Evolutionary conservation across 805 yeast species (phyloP).

Genomic region (Kodamaea kaohsiungensis): DNA sequence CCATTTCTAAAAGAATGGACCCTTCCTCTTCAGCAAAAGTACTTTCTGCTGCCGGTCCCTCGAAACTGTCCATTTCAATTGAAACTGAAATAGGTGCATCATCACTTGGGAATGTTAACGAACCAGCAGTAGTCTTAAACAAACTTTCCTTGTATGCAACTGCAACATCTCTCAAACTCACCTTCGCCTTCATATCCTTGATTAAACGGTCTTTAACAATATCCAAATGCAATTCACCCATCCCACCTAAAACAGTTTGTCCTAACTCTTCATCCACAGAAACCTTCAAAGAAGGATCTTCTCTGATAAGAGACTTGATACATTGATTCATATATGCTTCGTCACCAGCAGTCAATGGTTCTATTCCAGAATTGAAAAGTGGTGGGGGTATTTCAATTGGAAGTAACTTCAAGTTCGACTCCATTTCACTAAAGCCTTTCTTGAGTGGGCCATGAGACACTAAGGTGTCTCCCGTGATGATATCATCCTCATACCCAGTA

Average conservation of each 20-base stretch:
- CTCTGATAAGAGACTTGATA: constrained; percentile 64
- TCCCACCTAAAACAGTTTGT: constrained; percentile 86
- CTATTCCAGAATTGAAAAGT: constrained; percentile 81
- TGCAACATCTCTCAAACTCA: constrained; percentile 77
- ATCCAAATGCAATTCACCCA: constrained; percentile 96
- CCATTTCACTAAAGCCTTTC: constrained; percentile 45
- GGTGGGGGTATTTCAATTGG: constrained; percentile 92
- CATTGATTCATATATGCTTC: constrained; percentile 71
- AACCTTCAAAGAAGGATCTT: constrained; percentile 85
- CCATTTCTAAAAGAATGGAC: constrained; percentile 39
- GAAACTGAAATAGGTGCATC: constrained; percentile 24
- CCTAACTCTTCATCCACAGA: constrained; percentile 81
- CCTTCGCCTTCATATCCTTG: constrained; percentile 80
- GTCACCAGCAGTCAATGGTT: constrained; percentile 84
- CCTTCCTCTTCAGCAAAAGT: constrained; percentile 41
- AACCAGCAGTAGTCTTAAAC: neutral
- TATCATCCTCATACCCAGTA: constrained; percentile 64
- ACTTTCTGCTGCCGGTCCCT: constrained; percentile 35
- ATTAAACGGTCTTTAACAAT: constrained; percentile 78
- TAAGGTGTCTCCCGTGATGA: constrained; percentile 90
- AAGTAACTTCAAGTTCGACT: constrained; percentile 50
- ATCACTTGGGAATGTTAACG: constrained; percentile 13
- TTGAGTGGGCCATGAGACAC: constrained; percentile 58
- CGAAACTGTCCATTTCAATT: constrained; percentile 36
- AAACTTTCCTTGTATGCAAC: constrained; percentile 86